A percentile compares a stretch with the other conserved stretches of the same genome.
Conservation (phyloP, 2,329 filamentous ascomycete genomes). For the Aspergillus transmontanensis region DNA sequence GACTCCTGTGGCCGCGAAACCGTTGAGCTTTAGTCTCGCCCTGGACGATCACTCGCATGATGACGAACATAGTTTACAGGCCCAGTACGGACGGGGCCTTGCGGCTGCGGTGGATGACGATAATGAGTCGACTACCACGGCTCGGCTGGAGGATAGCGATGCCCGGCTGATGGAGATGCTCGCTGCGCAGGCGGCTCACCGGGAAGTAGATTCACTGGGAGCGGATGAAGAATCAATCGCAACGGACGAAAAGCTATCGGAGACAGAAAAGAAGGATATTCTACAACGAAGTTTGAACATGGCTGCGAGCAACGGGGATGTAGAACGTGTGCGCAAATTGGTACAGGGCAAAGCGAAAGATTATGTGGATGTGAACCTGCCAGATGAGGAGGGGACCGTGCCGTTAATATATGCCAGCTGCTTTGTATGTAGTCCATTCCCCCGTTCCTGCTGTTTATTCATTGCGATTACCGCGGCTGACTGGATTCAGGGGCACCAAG, state of each 20-base stretch:
- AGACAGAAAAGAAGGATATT: conserved; percentile 75
- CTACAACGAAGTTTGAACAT: conserved; percentile 89
- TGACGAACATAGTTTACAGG: conserved; percentile 51
- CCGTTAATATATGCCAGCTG: conserved; percentile 97
- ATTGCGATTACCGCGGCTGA: conserved; percentile 10
- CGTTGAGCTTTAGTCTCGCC: conserved; percentile 81
- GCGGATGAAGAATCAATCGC: conserved; percentile 81
- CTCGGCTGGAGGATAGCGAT: conserved; percentile 73
- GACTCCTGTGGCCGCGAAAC: conserved; percentile 79
- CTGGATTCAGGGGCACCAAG: conserved; percentile 72
- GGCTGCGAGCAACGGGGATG: conserved; percentile 94
- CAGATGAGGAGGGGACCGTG: conserved; percentile 94
- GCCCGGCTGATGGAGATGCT: conserved; percentile 92
- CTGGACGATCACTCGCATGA: conserved; percentile 78
- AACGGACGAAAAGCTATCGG: conserved; percentile 70
- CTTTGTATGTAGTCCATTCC: conserved; percentile 65
- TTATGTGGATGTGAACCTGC: conserved; percentile 81
- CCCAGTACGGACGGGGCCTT: conserved; percentile 35
- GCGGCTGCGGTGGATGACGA: conserved; percentile 23
- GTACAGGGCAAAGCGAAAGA: conserved; percentile 72
- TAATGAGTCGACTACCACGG: conserved; percentile 47
- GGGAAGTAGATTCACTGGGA: conserved; percentile 67
- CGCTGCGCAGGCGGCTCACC: conserved; percentile 85
- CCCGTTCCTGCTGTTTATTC: background rate
- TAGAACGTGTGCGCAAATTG: conserved; percentile 75